Base-by-base conservation (phyloP, 2,329 filamentous ascomycete genomes). In the Cladosporium sp. region DNA sequence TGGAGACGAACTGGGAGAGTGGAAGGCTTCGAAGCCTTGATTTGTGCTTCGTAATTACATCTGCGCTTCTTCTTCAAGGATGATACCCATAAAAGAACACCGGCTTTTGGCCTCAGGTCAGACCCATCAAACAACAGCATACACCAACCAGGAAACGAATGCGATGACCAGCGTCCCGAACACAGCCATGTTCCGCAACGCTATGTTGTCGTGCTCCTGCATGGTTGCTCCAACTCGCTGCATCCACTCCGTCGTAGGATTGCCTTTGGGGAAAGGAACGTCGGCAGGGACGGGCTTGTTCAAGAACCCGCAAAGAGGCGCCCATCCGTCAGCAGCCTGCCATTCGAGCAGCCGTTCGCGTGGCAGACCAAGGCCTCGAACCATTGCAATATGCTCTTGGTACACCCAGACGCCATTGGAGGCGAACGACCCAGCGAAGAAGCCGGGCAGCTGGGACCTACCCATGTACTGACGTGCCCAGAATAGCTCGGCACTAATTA, bases 261-360 rank as follows among this genome's bases (percentile, higher is more conserved):
- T 61, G 0, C 58, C 58, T 14, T 62, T 63, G 23, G 74, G 75
- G 60, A 74, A 73, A 3, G 66, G 62, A 13, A 21, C 1, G 18
- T 65, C 68, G 13, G 69, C 56, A 10, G 75, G 74, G 1, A 73
- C 64, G 1, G 65, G 34, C 36, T 70, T 67, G 0, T 66, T 70
- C 21, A 77, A 65, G 48, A 76, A 77, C 13, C 70, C 57, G 62
- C 75, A 76, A 28, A 76, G 53, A 13, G 72, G 72, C 58, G 67
- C 68, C 76, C 76, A 78, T 3, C 72, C 72, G 58, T 70, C 65
- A 5, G 69, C 58, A n/a, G 71, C 28, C 48, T 65, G 49, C 56
- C 73, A 71, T 54, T 74, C 70, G n/a, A 77, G 68, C 34, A 77
- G 62, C 7, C 70, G 64, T 51, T 73, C 73, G 11, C 67, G 63